Conservation (phyloP, 163 green algal species). For the Chlorella variabilis region DNA sequence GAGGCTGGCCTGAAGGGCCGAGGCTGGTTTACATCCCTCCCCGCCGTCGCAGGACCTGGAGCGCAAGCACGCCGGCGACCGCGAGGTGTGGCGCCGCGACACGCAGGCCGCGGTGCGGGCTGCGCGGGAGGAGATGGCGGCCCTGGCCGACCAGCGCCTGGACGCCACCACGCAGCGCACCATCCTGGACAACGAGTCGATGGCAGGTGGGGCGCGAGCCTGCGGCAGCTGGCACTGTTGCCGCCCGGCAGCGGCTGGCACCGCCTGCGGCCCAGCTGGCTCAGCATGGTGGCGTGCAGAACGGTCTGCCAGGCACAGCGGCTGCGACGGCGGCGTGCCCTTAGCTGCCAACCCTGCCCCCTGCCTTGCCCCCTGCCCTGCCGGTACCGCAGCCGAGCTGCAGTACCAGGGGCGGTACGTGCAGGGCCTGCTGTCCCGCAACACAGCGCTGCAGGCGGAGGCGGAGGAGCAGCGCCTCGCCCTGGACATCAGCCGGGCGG, state of each 20-base stretch:
- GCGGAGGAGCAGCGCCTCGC: not conserved
- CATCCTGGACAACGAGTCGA: slow-evolving; percentile 90
- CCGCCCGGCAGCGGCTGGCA: not conserved
- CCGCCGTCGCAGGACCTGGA: slow-evolving; percentile 69
- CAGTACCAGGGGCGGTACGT: slow-evolving; percentile 82
- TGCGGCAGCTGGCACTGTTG: too few species aligned
- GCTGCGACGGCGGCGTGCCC: not conserved
- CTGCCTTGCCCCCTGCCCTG: not conserved
- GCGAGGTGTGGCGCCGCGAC: slow-evolving; percentile 83
- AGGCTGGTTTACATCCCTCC: too few species aligned
- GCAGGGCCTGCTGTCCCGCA: slow-evolving; percentile 63
- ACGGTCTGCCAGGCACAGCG: too few species aligned
- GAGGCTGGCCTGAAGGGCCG: too few species aligned
- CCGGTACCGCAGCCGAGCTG: slow-evolving; percentile 65
- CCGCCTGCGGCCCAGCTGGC: too few species aligned
- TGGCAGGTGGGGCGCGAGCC: slow-evolving; percentile 60
- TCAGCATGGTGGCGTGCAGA: not conserved
- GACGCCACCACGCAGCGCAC: slow-evolving; percentile 87
- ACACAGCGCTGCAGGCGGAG: not conserved
- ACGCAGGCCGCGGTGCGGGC: slow-evolving; percentile 74
- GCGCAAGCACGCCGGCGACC: slow-evolving; percentile 83
- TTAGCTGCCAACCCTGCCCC: not conserved
- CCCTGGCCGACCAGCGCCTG: slow-evolving; percentile 83
- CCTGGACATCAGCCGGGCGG: slow-evolving; percentile 6
- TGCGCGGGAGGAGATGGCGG: slow-evolving; percentile 78